Evolutionary conservation across 306 rosid genomes (phyloP).

Genomic region (Rosa multiflora): DNA sequence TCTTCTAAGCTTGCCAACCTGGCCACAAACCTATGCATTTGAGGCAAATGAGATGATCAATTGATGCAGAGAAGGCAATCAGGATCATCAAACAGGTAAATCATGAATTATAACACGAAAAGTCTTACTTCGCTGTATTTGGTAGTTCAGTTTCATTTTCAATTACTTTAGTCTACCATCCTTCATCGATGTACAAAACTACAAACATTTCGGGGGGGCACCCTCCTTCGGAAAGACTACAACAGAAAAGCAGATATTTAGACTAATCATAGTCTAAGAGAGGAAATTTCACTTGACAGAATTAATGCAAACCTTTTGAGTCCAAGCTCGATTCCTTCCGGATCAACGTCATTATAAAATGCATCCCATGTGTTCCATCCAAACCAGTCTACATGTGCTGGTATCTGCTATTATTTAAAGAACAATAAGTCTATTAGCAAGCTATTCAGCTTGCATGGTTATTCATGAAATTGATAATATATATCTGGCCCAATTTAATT

Average conservation of each 20-base stretch:
- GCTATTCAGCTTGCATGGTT: neutral
- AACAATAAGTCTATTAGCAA: neutral
- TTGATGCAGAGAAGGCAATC: neutral
- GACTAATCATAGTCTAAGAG: neutral
- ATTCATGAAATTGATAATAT: neutral
- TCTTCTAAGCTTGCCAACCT: slow-evolving; percentile 62
- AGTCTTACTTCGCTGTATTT: slow-evolving; percentile 39
- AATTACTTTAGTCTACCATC: slow-evolving; percentile 60
- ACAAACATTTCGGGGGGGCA: slow-evolving; percentile 52
- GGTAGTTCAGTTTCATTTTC: slow-evolving; percentile 40
- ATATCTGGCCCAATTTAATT: neutral
- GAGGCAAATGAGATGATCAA: slow-evolving; percentile 12
- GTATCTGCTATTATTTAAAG: slow-evolving; percentile 14
- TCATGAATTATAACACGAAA: neutral
- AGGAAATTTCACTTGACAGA: neutral
- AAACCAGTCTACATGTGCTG: slow-evolving; percentile 65
- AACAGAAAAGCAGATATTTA: neutral
- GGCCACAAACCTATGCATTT: slow-evolving; percentile 49
- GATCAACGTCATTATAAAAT: slow-evolving; percentile 55
- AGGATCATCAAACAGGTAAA: neutral
- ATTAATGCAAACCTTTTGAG: slow-evolving; percentile 42
- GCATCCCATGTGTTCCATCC: slow-evolving; percentile 98
- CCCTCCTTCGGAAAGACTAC: slow-evolving; percentile 59
- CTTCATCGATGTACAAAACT: slow-evolving; percentile 56
- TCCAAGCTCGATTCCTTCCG: slow-evolving; percentile 62